Conservation (phyloP, 441 rosid species). For the Euphorbia celastroides region DNA sequence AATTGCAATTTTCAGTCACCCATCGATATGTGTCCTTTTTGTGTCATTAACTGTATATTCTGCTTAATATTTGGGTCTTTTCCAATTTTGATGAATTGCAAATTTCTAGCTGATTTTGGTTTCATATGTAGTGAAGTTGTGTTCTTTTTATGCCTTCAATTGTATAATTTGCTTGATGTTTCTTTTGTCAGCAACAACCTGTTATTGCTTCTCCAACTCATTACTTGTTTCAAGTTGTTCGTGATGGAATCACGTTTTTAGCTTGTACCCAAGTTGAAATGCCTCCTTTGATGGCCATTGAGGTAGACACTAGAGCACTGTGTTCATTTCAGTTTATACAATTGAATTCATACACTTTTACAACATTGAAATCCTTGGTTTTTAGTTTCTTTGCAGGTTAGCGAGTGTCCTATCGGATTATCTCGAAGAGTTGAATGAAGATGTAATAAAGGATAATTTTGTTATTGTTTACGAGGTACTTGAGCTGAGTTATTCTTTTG, state of each 20-base stretch:
- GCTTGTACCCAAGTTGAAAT: conserved; percentile 97
- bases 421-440: conserved; percentile 96
- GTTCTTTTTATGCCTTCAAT: background rate
- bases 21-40: background rate
- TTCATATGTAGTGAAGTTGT: background rate
- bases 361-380: conserved; percentile 17
- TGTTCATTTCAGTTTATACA: conserved; percentile 1
- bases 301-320: conserved; percentile 37
- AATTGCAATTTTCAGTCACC: background rate
- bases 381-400: conserved; percentile 90
- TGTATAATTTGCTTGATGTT: conserved; percentile 5
- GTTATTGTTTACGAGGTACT: conserved; percentile 89
- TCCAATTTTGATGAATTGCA: no score
- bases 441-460: conserved; percentile 87
- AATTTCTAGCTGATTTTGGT: background rate
- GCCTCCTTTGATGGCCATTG: conserved; percentile 95
- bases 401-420: conserved; percentile 78
- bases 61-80: no score
- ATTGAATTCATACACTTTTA: background rate
- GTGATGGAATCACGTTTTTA: conserved; percentile 80
- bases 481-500: background rate
- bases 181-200: conserved; percentile 43
- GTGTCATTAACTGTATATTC: background rate
- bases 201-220: conserved; percentile 98
- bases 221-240: conserved; percentile 82